Conservation (phyloP, 768 basidiomycete species). For the Basidioascus undulatus region DNA sequence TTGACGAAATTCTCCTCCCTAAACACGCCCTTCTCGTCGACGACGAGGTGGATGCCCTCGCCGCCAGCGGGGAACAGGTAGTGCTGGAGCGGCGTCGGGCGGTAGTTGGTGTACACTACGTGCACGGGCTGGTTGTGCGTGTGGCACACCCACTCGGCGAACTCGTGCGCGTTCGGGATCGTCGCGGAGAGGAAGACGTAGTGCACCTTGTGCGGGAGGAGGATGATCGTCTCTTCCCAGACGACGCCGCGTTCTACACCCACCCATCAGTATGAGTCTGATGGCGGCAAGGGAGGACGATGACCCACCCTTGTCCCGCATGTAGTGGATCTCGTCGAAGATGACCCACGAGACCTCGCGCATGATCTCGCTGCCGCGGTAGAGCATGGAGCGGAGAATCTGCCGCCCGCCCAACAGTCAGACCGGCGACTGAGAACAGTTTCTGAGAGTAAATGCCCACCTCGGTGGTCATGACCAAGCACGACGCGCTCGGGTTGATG, state of each 20-base stretch:
- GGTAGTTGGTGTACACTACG: constrained; percentile 96
- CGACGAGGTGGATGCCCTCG: constrained; percentile 88
- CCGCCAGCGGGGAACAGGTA: constrained; percentile 93
- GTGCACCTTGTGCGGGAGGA: constrained; percentile 83
- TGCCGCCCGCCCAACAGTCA: constrained; percentile 15
- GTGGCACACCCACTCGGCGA: constrained; percentile 95
- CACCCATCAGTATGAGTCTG: not conserved
- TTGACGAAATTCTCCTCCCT: constrained; percentile 92
- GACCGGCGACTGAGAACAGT: not conserved
- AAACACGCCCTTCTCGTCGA: constrained; percentile 97
- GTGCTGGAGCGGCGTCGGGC: constrained; percentile 91
- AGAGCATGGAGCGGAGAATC: constrained; percentile 97
- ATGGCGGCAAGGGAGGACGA: not conserved
- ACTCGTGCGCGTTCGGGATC: constrained; percentile 98
- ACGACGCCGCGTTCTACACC: constrained; percentile 74
- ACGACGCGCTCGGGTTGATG: constrained; percentile 88
- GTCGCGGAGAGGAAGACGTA: constrained; percentile 98
- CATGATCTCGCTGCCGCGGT: constrained; percentile 96
- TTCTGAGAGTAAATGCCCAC: constrained; percentile 23
- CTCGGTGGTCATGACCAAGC: constrained; percentile 98
- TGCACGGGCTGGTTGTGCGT: constrained; percentile 96
- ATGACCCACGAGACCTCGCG: constrained; percentile 99
- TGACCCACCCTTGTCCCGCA: constrained; percentile 59
- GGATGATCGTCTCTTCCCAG: constrained; percentile 97
- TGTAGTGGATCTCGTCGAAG: constrained; percentile 99